These are phyloP conservation scores for Yamadazyma friedrichii DNA, from an alignment of 1,139 yeast species.

Conservation along the genomic window DNA sequence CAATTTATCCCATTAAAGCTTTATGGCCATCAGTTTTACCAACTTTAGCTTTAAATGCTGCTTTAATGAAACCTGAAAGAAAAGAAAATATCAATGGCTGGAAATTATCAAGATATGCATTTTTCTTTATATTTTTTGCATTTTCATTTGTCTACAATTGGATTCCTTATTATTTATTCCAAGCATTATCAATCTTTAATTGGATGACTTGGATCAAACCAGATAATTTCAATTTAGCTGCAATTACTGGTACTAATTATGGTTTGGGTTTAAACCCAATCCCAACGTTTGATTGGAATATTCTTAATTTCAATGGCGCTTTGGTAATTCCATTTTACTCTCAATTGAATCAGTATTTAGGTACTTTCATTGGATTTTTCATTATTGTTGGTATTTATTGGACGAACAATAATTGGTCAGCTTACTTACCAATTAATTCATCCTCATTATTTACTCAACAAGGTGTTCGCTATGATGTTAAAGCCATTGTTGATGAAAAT, in stretches of 20 bases:
- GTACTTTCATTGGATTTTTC: slow-evolving; percentile 29
- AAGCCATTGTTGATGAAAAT: slow-evolving; percentile 25
- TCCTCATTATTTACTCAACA: slow-evolving; percentile 30
- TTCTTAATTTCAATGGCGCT: slow-evolving; percentile 29
- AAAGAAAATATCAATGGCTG: slow-evolving; percentile 36
- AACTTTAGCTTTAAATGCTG: slow-evolving; percentile 52
- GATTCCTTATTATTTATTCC: slow-evolving; percentile 30
- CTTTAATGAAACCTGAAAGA: slow-evolving; percentile 42
- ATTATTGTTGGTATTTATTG: slow-evolving; percentile 30
- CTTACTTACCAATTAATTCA: slow-evolving; percentile 35
- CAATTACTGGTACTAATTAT: slow-evolving; percentile 30
- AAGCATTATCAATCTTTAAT: slow-evolving; percentile 27
- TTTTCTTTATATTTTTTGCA: slow-evolving; percentile 22
- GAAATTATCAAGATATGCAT: slow-evolving; percentile 27
- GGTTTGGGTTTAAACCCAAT: slow-evolving; percentile 44
- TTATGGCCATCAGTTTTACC: slow-evolving; percentile 59
- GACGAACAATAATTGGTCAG: slow-evolving; percentile 35
- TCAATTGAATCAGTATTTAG: slow-evolving; percentile 31
- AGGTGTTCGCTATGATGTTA: slow-evolving; percentile 28
- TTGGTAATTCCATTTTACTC: slow-evolving; percentile 40
- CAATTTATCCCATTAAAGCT: slow-evolving; percentile 52
- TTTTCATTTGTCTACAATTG: slow-evolving; percentile 27
- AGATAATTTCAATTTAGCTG: slow-evolving; percentile 34
- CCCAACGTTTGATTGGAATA: slow-evolving; percentile 45
- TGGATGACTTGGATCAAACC: slow-evolving; percentile 43